These are phyloP conservation scores for Suillus cothurnatus DNA, from an alignment of 768 basidiomycete species.

Conservation along the genomic window DNA sequence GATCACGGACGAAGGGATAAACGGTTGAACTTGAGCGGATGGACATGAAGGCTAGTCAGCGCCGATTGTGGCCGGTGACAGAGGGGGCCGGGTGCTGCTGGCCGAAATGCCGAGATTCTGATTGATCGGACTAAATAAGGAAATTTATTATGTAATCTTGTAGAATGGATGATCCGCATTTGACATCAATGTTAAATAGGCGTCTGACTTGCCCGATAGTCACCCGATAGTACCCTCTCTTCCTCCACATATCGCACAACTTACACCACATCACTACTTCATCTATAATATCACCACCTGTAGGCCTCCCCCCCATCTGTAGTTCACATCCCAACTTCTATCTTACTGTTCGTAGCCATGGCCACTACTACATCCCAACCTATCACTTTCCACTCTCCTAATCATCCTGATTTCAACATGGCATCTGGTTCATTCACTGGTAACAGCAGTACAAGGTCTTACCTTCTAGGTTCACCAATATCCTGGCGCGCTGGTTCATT, in stretches of 20 bases:
- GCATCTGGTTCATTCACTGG: constrained; percentile 52
- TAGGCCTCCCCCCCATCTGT: constrained; percentile 13
- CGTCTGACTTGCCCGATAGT: neutral
- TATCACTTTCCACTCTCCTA: constrained; percentile 40
- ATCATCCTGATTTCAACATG: constrained; percentile 35
- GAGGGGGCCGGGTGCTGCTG: neutral
- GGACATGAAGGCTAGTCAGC: neutral
- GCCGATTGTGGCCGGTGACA: neutral
- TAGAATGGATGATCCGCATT: neutral
- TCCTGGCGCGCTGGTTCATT: constrained; percentile 73
- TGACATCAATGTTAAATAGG: neutral
- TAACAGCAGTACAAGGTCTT: constrained; percentile 55
- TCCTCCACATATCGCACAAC: neutral
- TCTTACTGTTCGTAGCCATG: constrained; percentile 28
- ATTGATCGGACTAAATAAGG: neutral
- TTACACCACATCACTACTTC: neutral
- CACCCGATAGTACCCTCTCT: constrained; percentile 3
- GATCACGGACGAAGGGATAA: neutral
- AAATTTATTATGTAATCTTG: neutral
- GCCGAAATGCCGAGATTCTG: neutral
- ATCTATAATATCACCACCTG: neutral
- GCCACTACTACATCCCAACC: constrained; percentile 42
- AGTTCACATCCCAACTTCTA: constrained; percentile 4
- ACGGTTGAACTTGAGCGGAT: neutral
- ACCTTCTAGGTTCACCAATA: constrained; percentile 72